Evolutionary conservation across 306 rosid species (phyloP).

Genomic region (Medicago lupulina): DNA sequence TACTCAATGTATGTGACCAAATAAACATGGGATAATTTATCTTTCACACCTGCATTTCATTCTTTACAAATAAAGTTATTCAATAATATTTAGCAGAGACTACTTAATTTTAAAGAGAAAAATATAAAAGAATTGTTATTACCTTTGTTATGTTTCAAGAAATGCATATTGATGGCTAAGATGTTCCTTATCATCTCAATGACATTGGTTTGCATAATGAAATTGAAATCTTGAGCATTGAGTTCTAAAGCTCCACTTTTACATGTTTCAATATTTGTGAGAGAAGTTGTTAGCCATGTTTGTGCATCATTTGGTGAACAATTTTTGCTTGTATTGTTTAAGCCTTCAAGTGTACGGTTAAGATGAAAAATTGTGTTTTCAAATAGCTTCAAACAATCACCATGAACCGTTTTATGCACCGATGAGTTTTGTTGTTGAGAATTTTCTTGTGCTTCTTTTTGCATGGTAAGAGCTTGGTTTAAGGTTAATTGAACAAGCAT

Average conservation of each 20-base stretch:
- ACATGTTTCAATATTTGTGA: constrained; percentile 71
- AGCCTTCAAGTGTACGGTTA: constrained; percentile 58
- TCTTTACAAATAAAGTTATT: no score
- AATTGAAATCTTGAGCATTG: constrained; percentile 48
- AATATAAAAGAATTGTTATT: background rate
- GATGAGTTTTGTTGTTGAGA: background rate
- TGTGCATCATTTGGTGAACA: constrained; percentile 69
- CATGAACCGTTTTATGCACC: background rate
- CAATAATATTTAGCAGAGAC: background rate
- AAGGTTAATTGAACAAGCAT: constrained; percentile 54
- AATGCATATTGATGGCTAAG: constrained; percentile 63
- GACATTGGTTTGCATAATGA: constrained; percentile 55
- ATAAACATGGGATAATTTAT: no score
- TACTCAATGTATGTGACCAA: no score
- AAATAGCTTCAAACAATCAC: constrained; percentile 69
- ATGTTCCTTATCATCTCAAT: constrained; percentile 74
- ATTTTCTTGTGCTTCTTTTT: constrained; percentile 18
- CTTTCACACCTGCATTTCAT: no score
- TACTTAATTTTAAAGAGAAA: background rate
- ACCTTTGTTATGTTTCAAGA: constrained; percentile 31
- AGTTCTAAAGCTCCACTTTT: constrained; percentile 59
- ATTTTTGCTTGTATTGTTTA: background rate
- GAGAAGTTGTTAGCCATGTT: constrained; percentile 88
- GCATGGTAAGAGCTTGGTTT: constrained; percentile 52
- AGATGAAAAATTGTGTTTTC: constrained; percentile 59